phyloP scores from a whole-genome alignment of 306 rosid genomes.

The Ziziphus jujuba region DNA sequence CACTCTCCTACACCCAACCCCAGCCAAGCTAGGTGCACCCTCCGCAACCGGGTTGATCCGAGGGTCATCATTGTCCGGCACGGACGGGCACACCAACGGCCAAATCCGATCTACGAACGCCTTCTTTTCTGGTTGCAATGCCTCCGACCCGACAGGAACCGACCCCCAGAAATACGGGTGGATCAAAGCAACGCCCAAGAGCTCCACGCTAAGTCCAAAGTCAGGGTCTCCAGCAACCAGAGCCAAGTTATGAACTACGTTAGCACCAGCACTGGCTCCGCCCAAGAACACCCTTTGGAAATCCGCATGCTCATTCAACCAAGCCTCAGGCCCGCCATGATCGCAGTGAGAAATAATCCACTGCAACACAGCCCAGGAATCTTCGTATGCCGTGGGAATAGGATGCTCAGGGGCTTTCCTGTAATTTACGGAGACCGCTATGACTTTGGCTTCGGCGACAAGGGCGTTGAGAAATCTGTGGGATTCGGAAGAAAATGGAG shows the following conservation, averaged over 20 bases:
- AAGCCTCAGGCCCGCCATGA: constrained; percentile 31
- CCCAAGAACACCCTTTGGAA: constrained; percentile 32
- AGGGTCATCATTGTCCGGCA: constrained; percentile 25
- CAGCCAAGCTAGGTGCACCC: constrained; percentile 31
- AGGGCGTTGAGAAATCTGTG: constrained; percentile 27
- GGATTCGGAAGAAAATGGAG: constrained; percentile 28
- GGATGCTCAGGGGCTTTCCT: constrained; percentile 43
- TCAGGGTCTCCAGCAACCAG: constrained; percentile 18
- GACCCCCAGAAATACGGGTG: constrained; percentile 41
- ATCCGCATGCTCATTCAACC: constrained; percentile 38
- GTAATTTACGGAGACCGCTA: constrained; percentile 30
- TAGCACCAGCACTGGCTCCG: constrained; percentile 32
- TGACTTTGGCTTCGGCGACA: constrained; percentile 24
- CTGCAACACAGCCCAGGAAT: constrained; percentile 29
- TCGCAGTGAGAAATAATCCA: constrained; percentile 31
- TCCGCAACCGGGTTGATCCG: constrained; percentile 34
- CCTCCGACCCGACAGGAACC: constrained; percentile 29
- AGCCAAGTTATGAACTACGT: constrained; percentile 32
- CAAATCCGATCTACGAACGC: constrained; percentile 19
- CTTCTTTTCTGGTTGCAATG: constrained; percentile 5
- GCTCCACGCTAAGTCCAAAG: constrained; percentile 13
- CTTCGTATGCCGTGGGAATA: constrained; percentile 34
- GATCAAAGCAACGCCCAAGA: constrained; percentile 34
- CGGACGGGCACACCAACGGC: constrained; percentile 32
- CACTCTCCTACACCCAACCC: constrained; percentile 42